Evolutionary conservation across 192 early-diverging fungal genomes (phyloP), one percentile per base, ranked within the genome.

Genomic region (Jimgerdemannia flammicorona): DNA sequence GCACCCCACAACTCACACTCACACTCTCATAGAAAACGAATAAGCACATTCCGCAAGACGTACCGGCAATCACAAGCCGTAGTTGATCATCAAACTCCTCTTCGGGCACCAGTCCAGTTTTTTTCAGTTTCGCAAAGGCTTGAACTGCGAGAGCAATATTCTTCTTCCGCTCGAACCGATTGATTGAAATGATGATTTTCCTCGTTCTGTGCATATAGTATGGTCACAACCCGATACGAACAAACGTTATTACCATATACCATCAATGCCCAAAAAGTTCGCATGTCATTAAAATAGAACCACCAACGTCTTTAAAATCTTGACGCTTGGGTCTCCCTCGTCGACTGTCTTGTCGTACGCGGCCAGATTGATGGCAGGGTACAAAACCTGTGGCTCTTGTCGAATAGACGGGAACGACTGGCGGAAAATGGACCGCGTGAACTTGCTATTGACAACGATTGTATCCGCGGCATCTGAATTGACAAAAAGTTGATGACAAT

Each of bases 101-200:
- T 2, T 69, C 39, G 39, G 74, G 42, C 18, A 80, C 39, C 71
- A 72, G 40, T 3, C 65, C 18, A 18, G 79, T 63, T 3, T 73
- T 42, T 40, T 78, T 75, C 42, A 93, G 75, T 3, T 75, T 75
- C 11, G 90, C 88, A 77, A 95, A 93, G 3, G 95, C 85, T 18
- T 89, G 79, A 54, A 99, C 87, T 4, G 94, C 96, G 64, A 99
- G 81, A 0, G 73, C 83, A 20, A 99, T 85, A 85, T 93, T 88
- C 84, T 99, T 99, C 79, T 97, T 97, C 66, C 94, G 89, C 78
- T 99, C 97, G 69, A 98, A 99, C n/a, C 97, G 93, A 78, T 98
- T 99, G 80, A 99, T 92, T 0, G 97, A 99, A 18, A 98, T 67
- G 18, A 95, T 71, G 2, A 74, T 76, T 10, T 84, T 74, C 43